Evolutionary conservation across 805 yeast species (phyloP), one percentile per base, ranked within the genome.

Genomic region (Brettanomyces anomalus): DNA sequence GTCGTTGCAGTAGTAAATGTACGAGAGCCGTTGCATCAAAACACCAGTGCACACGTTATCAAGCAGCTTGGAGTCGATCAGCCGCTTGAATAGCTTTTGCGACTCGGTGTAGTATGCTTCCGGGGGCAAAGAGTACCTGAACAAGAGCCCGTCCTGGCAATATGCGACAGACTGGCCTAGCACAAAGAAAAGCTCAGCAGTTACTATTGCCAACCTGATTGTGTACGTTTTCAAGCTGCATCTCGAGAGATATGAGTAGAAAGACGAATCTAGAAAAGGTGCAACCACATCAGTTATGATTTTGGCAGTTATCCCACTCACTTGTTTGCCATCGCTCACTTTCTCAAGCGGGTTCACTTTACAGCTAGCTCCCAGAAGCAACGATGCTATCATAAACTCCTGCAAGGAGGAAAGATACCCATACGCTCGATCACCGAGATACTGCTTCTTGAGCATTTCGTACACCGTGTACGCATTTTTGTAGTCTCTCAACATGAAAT

Each of bases 401-500:
- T 89, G 88, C n/a, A 83, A 69, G 0, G 94, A 78, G 0, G 96
- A 95, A 40, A 81, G 73, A 52, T 82, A 78, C 11, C 71, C 65
- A 87, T 93, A 86, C 1, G 93, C 86, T 61, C 80, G 83, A 53
- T 83, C 93, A 46, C 76, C 74, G 33, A 76, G 67, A 50, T 81
- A 81, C 57, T 89, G 96, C 53, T 83, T 81, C 46, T 81, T 81
- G 33, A 87, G 70, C 40, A 85, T 58, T 46, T 90, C 97, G 58
- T 90, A 90, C 1, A 87, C 83, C 1, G 84, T 68, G 54, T 83
- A 81, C 3, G 97, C 93, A 45, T 77, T 79, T 57, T 81, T 80
- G 68, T 83, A 90, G 64, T 93, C 96, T 32, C 88, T 75, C n/a
- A 89, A 63, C 79, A 93, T 85, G 54, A 90, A 78, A 5, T 88